phyloP scores from a whole-genome alignment of 2,329 filamentous ascomycete species.

The Moelleriella libera region DNA sequence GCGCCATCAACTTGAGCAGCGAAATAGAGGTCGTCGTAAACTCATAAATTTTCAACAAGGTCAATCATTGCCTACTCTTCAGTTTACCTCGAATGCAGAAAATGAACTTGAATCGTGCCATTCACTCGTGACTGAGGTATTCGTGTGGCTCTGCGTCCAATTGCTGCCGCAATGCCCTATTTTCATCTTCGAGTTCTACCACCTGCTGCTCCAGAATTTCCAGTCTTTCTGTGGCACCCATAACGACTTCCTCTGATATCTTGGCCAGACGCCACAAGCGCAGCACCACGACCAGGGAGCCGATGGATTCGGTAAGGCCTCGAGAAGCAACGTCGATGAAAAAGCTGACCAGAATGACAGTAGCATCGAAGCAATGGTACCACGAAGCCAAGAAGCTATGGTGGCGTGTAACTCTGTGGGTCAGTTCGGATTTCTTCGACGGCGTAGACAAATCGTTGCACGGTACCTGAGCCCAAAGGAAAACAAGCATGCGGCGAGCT shows the following conservation, averaged over 20 bases:
- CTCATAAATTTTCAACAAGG: no score
- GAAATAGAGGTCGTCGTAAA: no score
- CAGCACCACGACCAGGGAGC: slow-evolving; percentile 50
- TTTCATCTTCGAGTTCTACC: slow-evolving; percentile 34
- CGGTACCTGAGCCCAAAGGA: slow-evolving; percentile 45
- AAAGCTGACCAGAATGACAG: slow-evolving; percentile 48
- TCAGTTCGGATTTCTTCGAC: not conserved
- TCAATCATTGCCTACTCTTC: no score
- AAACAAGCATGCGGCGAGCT: slow-evolving; percentile 43
- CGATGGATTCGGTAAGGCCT: slow-evolving; percentile 47
- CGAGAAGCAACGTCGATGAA: slow-evolving; percentile 45
- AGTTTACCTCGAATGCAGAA: no score
- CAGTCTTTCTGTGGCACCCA: slow-evolving; percentile 48
- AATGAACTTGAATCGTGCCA: no score
- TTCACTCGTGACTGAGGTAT: slow-evolving; percentile 6
- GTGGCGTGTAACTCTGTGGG: not conserved
- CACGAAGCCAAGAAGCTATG: slow-evolving; percentile 38
- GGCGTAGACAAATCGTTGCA: slow-evolving; percentile 3
- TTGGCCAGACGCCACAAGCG: slow-evolving; percentile 57
- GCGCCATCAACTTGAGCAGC: no score
- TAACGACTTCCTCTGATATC: slow-evolving; percentile 53
- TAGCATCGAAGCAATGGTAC: slow-evolving; percentile 52
- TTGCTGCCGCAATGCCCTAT: slow-evolving; percentile 13
- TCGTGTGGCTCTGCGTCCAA: slow-evolving; percentile 8
- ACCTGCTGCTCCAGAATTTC: slow-evolving; percentile 40